These are phyloP conservation scores for Lepidium aucheri DNA, from an alignment of 345 rosid genomes.

Conservation along the genomic window DNA sequence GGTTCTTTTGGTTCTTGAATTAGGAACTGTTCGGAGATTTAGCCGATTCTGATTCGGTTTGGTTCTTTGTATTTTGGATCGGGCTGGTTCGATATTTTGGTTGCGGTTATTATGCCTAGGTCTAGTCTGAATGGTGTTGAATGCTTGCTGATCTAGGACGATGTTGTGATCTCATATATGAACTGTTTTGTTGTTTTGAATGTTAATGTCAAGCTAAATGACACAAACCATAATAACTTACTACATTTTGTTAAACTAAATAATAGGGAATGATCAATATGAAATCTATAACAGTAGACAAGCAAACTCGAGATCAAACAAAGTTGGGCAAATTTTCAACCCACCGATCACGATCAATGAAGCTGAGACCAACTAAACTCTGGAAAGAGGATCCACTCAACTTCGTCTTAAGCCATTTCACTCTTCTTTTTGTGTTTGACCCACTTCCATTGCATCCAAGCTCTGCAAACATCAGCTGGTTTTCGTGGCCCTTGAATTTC, in stretches of 20 bases:
- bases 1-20: too few species aligned
- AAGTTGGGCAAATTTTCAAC: constrained; percentile 30
- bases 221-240: not conserved
- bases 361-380: constrained; percentile 28
- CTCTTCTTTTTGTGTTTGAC: constrained; percentile 29
- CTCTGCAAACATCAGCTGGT: constrained; percentile 29
- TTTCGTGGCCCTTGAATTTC: constrained; percentile 24
- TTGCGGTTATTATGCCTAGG: too few species aligned
- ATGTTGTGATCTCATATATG: not conserved
- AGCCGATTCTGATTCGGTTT: too few species aligned
- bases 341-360: constrained; percentile 49
- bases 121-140: too few species aligned
- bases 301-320: not conserved
- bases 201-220: not conserved
- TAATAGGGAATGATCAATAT: not conserved
- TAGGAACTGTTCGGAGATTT: too few species aligned
- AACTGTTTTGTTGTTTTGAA: not conserved
- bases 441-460: constrained; percentile 34
- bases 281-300: not conserved
- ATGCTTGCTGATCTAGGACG: not conserved
- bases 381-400: not conserved
- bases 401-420: constrained; percentile 36
- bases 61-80: too few species aligned
- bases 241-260: not conserved
- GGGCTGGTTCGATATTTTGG: too few species aligned